phyloP scores from a whole-genome alignment of 163 green algal genomes.

The Chlorella variabilis region DNA sequence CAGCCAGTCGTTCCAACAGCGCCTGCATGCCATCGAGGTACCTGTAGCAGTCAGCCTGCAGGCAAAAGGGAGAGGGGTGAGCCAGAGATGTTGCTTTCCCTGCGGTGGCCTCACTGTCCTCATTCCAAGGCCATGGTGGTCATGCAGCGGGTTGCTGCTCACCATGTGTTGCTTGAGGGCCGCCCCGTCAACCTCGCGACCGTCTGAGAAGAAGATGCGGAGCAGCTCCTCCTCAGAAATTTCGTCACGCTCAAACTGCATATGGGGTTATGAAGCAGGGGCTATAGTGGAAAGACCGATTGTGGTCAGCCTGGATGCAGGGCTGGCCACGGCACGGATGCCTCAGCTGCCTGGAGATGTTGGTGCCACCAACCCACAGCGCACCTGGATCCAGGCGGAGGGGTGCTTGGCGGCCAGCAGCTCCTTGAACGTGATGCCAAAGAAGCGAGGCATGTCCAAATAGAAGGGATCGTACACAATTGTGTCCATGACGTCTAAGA shows the following conservation, averaged over 20 bases:
- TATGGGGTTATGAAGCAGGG: too few relatives aligned
- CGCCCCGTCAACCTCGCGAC: slow-evolving; percentile 66
- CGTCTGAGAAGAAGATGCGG: slow-evolving; percentile 79
- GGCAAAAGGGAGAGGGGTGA: not conserved
- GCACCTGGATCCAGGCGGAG: slow-evolving; percentile 75
- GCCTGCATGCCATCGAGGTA: slow-evolving; percentile 82
- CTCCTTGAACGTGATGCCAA: slow-evolving; percentile 66
- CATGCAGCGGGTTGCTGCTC: too few relatives aligned
- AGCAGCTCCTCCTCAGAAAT: slow-evolving; percentile 57
- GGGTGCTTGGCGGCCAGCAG: slow-evolving; percentile 79
- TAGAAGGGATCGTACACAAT: slow-evolving; percentile 80
- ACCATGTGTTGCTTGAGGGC: slow-evolving; percentile 74
- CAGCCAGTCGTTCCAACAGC: slow-evolving; percentile 69
- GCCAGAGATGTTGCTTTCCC: not conserved
- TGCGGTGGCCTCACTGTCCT: too few relatives aligned
- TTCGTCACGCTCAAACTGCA: slow-evolving; percentile 24
- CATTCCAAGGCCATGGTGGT: too few relatives aligned
- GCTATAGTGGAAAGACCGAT: too few relatives aligned
- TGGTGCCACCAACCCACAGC: not conserved
- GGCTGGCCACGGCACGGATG: too few relatives aligned
- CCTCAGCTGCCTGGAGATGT: too few relatives aligned
- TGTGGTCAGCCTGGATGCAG: too few relatives aligned
- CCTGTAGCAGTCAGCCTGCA: slow-evolving; percentile 72
- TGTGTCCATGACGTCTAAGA: slow-evolving; percentile 63
- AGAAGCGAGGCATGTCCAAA: slow-evolving; percentile 73